A percentile compares a stretch with the other conserved stretches of the same genome.
Evolutionary conservation across 805 yeast genomes (phyloP).

Genomic region (Candida schatavii): DNA sequence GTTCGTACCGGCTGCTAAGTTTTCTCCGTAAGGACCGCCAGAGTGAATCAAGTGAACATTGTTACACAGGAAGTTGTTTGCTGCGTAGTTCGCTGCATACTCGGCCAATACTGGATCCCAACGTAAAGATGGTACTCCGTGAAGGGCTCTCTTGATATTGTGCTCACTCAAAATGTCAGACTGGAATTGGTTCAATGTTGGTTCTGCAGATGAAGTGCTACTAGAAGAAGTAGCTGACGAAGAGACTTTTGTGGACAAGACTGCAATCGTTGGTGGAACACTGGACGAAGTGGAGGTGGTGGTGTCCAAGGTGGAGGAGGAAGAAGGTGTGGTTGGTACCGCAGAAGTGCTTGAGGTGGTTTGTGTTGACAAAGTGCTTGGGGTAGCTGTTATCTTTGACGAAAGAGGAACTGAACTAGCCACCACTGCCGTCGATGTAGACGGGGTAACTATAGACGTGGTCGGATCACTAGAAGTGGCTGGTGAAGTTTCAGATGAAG

Average conservation of each 20-base stretch:
- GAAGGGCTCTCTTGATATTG: conserved; percentile 37
- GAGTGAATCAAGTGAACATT: conserved; percentile 65
- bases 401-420: too few species aligned
- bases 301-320: conserved; percentile 8
- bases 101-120: conserved; percentile 35
- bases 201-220: conserved; percentile 12
- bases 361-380: conserved; percentile 1
- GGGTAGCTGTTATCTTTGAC: conserved; percentile 8
- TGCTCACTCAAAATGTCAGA: conserved; percentile 32
- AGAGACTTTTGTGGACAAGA: conserved; percentile 11
- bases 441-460: conserved; percentile 8
- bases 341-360: conserved; percentile 10
- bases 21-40: conserved; percentile 69
- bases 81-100: conserved; percentile 47
- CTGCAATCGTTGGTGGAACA: conserved; percentile 11
- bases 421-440: conserved; percentile 10
- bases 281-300: conserved; percentile 11
- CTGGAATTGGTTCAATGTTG: conserved; percentile 20
- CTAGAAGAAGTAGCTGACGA: conserved; percentile 11
- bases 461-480: conserved; percentile 7
- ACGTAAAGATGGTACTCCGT: conserved; percentile 23
- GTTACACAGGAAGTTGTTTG: conserved; percentile 48
- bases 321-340: conserved; percentile 8
- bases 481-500: conserved; percentile 4
- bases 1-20: conserved; percentile 59